These are phyloP conservation scores for Schoenoplectus tabernaemontani DNA, from an alignment of 202 grass and related monocot species.

Conservation along the genomic window DNA sequence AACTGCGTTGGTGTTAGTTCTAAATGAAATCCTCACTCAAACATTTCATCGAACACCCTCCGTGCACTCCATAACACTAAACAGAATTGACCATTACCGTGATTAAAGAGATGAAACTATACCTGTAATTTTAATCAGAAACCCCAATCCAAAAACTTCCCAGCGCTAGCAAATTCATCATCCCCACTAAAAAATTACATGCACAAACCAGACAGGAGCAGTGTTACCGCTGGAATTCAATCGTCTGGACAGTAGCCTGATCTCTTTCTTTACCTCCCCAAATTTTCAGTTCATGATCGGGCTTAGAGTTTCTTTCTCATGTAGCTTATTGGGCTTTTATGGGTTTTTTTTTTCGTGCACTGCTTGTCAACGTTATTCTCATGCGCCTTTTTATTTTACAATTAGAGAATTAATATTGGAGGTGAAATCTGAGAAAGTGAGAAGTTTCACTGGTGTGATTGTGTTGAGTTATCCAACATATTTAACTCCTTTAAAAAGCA, in stretches of 20 bases:
- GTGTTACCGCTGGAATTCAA: not conserved
- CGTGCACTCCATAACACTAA: not conserved
- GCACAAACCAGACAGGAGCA: not conserved
- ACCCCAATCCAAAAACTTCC: not conserved
- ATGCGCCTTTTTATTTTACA: not conserved
- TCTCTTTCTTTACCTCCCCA: not conserved
- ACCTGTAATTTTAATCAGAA: not conserved
- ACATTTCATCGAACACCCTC: not conserved
- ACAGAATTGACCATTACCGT: no score
- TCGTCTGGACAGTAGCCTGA: not conserved
- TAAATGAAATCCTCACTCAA: not conserved
- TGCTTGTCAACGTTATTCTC: not conserved
- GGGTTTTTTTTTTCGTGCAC: not conserved
- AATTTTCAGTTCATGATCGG: not conserved
- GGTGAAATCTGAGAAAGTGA: no score
- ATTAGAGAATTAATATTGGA: no score
- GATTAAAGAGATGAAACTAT: not conserved
- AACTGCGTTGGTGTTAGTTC: not conserved
- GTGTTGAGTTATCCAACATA: no score
- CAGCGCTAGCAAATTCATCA: not conserved
- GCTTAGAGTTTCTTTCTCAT: not conserved
- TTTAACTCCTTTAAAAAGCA: no score
- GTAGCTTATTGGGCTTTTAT: not conserved
- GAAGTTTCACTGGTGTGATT: no score
- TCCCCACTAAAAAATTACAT: not conserved